Evolutionary conservation across 2,329 filamentous ascomycete species (phyloP), one percentile per base, ranked within the genome.

Genomic region (Conoideocrella luteorostrata): DNA sequence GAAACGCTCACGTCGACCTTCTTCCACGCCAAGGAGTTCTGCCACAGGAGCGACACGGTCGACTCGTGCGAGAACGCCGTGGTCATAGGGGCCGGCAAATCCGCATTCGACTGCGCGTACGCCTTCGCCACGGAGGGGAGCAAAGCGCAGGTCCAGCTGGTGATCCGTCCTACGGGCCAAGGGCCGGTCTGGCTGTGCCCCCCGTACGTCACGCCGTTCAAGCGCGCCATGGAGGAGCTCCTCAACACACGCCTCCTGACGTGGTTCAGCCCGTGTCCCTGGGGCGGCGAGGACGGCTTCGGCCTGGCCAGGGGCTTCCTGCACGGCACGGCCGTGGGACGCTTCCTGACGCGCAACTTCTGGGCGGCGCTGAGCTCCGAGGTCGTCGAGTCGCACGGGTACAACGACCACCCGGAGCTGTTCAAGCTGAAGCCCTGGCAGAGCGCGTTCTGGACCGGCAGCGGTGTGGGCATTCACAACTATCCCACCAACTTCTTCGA

Each of bases 181-280:
- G 78, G 78, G 0, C 77, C 79, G 0, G 65, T 69, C 0, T 82
- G 64, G 65, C 67, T 82, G 51, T 61, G 72, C 2, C 73, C 75
- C 1, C 59, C 71, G 0, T 76, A 75, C 44, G 77, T 84, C 13
- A 83, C 80, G 0, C 79, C 79, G 0, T 56, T 82, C 35, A 78
- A 78, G 56, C 71, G 69, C 36, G 74, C 72, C 61, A 62, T 84
- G 0, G 81, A 86, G 54, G 75, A 78, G 50, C 63, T 86, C 0
- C 41, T 58, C 0, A 53, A 50, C 20, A 54, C 74, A 1, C 74
- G 82, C 0, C 71, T 80, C 48, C 62, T 85, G 49, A 78, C 74
- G 0, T 85, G 78, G 74, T 75, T 86, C 55, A 77, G 71, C 17
- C 82, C 83, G 0, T 85, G 80, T 50, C 71, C 79, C 2, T 86